Percentiles rank a stretch among this genome's conserved stretches.
These are phyloP conservation scores for Beauveria asiatica DNA, from an alignment of 2,329 filamentous ascomycete genomes.

Conservation along the genomic window DNA sequence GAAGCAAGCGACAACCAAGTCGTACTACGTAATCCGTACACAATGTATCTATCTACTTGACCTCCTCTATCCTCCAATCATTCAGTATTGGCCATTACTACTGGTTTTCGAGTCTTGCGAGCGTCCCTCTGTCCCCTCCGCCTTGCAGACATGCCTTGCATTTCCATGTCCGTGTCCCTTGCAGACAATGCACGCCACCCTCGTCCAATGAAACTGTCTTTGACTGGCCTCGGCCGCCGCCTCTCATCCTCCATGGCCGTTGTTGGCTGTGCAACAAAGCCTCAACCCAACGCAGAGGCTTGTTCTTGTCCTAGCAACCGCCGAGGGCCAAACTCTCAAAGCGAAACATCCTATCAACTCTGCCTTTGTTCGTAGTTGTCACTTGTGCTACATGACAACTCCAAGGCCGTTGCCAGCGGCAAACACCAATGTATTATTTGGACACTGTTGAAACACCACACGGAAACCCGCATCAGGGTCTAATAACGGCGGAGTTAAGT, in stretches of 20 bases:
- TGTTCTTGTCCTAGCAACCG: background rate
- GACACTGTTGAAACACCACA: background rate
- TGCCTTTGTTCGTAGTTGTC: background rate
- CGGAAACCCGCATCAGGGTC: constrained; percentile 2
- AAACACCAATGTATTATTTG: too few relatives aligned
- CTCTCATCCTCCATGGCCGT: too few relatives aligned
- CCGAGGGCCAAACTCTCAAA: background rate
- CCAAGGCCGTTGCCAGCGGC: background rate
- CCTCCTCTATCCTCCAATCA: too few relatives aligned
- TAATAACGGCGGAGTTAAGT: background rate
- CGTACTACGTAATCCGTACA: too few relatives aligned
- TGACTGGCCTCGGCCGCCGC: background rate
- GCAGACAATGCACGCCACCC: background rate
- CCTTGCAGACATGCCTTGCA: too few relatives aligned
- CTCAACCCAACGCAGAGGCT: background rate
- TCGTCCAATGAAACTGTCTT: background rate
- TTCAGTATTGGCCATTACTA: too few relatives aligned
- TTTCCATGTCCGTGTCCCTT: background rate
- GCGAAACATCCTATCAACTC: background rate
- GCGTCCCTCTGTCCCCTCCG: too few relatives aligned
- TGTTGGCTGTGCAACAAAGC: background rate
- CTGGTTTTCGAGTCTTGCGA: too few relatives aligned
- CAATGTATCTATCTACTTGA: too few relatives aligned
- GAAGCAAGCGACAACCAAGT: too few relatives aligned
- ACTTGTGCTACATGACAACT: background rate